These are phyloP conservation scores for Paulownia fortunei DNA, from an alignment of 257 asterid species.

Conservation along the genomic window DNA sequence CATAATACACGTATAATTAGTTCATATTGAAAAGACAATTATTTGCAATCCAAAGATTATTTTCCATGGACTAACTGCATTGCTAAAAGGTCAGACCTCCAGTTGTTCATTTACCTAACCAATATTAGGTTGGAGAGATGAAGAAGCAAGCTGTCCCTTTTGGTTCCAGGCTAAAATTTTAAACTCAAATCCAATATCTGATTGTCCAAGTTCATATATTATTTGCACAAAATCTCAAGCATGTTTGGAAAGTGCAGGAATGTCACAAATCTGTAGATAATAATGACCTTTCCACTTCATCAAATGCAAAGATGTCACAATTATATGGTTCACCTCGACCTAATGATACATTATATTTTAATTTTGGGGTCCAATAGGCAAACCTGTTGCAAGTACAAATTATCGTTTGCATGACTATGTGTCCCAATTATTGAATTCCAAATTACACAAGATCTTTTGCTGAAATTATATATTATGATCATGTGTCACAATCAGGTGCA, in stretches of 20 bases:
- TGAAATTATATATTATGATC: not conserved
- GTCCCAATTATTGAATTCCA: not conserved
- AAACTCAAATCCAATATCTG: not conserved
- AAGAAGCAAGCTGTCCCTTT: conserved; percentile 24
- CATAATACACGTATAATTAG: not conserved
- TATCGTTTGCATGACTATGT: not conserved
- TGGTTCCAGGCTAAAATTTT: not conserved
- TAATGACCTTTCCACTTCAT: conserved; percentile 20
- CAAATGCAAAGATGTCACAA: conserved; percentile 17
- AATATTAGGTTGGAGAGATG: conserved; percentile 30
- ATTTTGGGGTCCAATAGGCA: not conserved
- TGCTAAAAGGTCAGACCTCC: conserved; percentile 30
- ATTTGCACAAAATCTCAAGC: not conserved
- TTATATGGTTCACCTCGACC: conserved; percentile 6
- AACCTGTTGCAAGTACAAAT: not conserved
- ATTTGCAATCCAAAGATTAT: not conserved
- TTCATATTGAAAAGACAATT: not conserved
- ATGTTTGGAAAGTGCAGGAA: conserved; percentile 2
- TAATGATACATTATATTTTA: not conserved
- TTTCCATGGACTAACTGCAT: not conserved
- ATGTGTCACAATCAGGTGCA: not conserved
- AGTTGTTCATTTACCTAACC: conserved; percentile 38
- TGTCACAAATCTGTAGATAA: conserved; percentile 1
- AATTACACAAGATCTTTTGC: not conserved
- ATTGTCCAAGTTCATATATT: not conserved